Conservation (phyloP, 768 basidiomycete species). For the Termitomyces sp. region DNA sequence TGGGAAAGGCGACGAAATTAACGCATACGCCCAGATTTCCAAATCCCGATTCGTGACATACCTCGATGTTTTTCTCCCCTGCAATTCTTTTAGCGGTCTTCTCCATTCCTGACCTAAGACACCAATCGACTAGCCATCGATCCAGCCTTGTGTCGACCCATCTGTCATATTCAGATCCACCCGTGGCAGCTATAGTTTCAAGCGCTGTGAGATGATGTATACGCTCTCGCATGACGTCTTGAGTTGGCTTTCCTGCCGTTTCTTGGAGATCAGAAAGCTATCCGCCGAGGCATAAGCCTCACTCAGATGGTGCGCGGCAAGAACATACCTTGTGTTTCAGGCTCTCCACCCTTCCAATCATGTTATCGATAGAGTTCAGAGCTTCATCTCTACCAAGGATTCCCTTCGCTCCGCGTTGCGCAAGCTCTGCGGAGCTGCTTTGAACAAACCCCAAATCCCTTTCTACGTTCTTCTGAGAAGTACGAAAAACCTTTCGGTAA, state of each 20-base stretch:
- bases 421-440: conserved; percentile 56
- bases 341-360: conserved; percentile 73
- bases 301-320: not conserved
- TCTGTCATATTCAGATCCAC: conserved; percentile 55
- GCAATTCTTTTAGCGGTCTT: conserved; percentile 76
- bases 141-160: conserved; percentile 84
- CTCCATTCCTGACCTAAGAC: conserved; percentile 74
- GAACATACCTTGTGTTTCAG: conserved; percentile 82
- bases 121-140: conserved; percentile 93
- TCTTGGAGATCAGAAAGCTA: conserved; percentile 49
- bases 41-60: conserved; percentile 27
- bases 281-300: conserved; percentile 1
- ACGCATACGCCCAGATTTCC: not conserved
- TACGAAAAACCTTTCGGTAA: conserved; percentile 83
- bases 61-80: conserved; percentile 75
- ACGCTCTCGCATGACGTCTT: conserved; percentile 72
- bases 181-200: conserved; percentile 51
- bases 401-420: conserved; percentile 36
- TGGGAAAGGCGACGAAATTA: conserved; percentile 24
- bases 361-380: conserved; percentile 61
- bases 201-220: conserved; percentile 65
- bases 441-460: conserved; percentile 68
- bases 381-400: conserved; percentile 46
- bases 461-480: conserved; percentile 78
- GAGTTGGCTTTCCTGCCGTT: conserved; percentile 52